Conservation (phyloP, 179 eudicot species). For the Heliamphora pulchella region DNA sequence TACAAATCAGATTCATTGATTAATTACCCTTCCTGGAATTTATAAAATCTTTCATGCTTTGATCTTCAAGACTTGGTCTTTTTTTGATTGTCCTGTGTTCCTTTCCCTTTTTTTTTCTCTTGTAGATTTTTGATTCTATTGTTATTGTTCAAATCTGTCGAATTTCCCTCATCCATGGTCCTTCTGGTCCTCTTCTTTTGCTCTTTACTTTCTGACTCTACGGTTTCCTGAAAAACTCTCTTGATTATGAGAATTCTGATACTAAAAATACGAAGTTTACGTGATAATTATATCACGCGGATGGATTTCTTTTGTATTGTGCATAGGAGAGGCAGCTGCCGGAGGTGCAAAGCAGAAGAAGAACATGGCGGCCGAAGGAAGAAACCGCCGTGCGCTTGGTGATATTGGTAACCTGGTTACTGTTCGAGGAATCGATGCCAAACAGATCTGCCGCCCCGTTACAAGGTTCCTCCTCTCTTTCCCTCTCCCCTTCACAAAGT, state of each 20-base stretch:
- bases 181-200: background rate
- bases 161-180: background rate
- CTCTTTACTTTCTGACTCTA: background rate
- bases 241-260: background rate
- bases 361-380: slow-evolving; percentile 44
- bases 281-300: too few relatives aligned
- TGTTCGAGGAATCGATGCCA: slow-evolving; percentile 40
- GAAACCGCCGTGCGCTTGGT: slow-evolving; percentile 69
- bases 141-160: background rate
- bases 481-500: background rate
- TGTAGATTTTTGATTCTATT: background rate
- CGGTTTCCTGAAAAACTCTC: background rate
- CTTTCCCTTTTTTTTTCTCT: background rate
- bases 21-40: background rate
- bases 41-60: background rate
- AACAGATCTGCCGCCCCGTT: slow-evolving; percentile 55
- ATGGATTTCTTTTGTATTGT: background rate
- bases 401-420: slow-evolving; percentile 74
- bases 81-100: background rate
- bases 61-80: background rate
- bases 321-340: slow-evolving; percentile 38
- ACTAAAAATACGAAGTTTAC: background rate
- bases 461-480: slow-evolving; percentile 48
- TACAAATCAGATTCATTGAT: background rate
- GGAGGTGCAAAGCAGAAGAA: slow-evolving; percentile 48